Evolutionary conservation across 805 yeast genomes (phyloP), one percentile per base, ranked within the genome.

Genomic region (Sugiyamaella floridensis): DNA sequence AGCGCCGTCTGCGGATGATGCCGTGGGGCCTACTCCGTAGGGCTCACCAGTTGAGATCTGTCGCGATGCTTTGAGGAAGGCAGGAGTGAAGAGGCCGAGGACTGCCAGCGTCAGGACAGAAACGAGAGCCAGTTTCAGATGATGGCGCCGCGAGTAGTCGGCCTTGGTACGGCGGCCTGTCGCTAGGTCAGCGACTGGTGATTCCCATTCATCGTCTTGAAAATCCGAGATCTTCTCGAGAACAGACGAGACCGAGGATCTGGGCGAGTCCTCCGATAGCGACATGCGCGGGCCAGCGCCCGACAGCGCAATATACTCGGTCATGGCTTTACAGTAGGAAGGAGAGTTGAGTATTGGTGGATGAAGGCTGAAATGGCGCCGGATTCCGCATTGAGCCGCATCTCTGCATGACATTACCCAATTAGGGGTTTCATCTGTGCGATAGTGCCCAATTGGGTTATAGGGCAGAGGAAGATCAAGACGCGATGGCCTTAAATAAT

Each of bases 171-270:
- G 15, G 8, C 41, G 43, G 12, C 28, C 43, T 29, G 29, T 42
- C 22, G 18, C 41, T 4, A n/a, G 18, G 10, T 49, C 52, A 7
- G 32, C 22, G n/a, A 32, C 37, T 10, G 37, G 37, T 11, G 37
- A 41, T 15, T 14, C 37, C 22, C 37, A 26, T 3, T 43, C 37
- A 9, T 18, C 40, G 44, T 40, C 28, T 15, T 47, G 47, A 34
- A 19, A 47, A 11, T 28, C 41, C 42, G 32, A 50, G 28, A 55
- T 47, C 45, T 53, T 53, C 49, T 55, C 58, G n/a, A 55, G 48
- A 44, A 55, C 54, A 12, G 57, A 53, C 48, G 58, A 55, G 14
- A 45, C 28, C 43, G 58, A 55, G n/a, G 58, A 55, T 46, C 58
- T n/a, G 4, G 55, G 54, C 7, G 58, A 52, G 11, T 19, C 28